phyloP scores from a whole-genome alignment of 2,329 filamentous ascomycete genomes.

The Aspergillus novofumigatus region DNA sequence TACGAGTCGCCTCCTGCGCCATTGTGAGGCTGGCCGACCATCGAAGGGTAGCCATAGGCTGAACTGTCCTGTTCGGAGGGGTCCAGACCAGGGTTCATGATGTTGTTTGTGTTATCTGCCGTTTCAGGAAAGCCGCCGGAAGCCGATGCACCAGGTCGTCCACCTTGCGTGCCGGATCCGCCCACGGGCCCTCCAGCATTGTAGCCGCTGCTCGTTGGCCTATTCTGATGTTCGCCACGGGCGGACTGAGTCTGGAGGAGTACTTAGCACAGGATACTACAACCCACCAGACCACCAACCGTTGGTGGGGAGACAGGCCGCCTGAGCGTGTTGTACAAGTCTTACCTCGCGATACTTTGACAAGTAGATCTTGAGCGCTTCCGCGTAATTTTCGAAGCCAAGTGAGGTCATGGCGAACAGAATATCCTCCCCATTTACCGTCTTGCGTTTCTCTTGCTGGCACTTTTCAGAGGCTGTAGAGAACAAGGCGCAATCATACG shows the following conservation, averaged over 20 bases:
- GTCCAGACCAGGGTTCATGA: constrained; percentile 43
- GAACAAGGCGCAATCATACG: constrained; percentile 1
- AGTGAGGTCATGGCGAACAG: constrained; percentile 98
- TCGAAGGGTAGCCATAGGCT: constrained; percentile 44
- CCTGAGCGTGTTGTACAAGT: constrained; percentile 29
- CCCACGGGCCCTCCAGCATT: constrained; percentile 37
- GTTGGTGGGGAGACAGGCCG: constrained; percentile 18
- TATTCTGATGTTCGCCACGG: constrained; percentile 61
- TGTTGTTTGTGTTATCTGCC: constrained; percentile 41
- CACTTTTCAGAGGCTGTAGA: constrained; percentile 91
- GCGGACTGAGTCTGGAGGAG: constrained; percentile 71
- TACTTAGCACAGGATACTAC: constrained; percentile 24
- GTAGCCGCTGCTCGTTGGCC: constrained; percentile 49
- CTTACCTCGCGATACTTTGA: constrained; percentile 96
- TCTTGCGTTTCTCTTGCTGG: constrained; percentile 98
- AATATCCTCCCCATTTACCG: constrained; percentile 97
- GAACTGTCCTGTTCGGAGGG: constrained; percentile 43
- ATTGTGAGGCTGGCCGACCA: constrained; percentile 46
- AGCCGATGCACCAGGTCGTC: constrained; percentile 28
- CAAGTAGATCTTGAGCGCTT: constrained; percentile 96
- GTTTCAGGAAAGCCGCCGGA: constrained; percentile 35
- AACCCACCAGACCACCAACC: constrained; percentile 20
- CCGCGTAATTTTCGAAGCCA: constrained; percentile 97
- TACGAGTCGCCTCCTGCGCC: constrained; percentile 45
- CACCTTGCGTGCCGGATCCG: constrained; percentile 26